phyloP scores from a whole-genome alignment of 139 green algal genomes.

The Chlamydomonas sp. region DNA sequence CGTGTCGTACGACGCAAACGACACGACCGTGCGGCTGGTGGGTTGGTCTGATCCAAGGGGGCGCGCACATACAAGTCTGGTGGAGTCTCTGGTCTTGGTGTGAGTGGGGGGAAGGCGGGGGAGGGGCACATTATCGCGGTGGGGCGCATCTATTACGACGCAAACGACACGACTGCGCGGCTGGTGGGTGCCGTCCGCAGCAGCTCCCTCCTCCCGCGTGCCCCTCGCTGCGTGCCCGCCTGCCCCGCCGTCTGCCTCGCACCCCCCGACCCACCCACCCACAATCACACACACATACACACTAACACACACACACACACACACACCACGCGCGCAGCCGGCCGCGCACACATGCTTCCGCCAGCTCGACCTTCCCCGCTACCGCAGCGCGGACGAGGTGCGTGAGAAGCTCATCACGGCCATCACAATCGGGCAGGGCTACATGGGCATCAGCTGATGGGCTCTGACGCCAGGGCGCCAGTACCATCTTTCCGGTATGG shows the following conservation, averaged over 20 bases:
- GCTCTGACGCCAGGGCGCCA: too few relatives aligned
- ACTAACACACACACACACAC: too few relatives aligned
- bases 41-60: too few relatives aligned
- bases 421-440: slow-evolving; percentile 57
- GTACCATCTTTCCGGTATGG: too few relatives aligned
- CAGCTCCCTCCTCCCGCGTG: too few relatives aligned
- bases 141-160: slow-evolving; percentile 51
- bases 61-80: too few relatives aligned
- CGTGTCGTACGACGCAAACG: slow-evolving; percentile 48
- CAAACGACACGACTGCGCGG: slow-evolving; percentile 42
- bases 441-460: slow-evolving; percentile 34
- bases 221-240: too few relatives aligned
- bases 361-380: slow-evolving; percentile 55
- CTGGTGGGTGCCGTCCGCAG: too few relatives aligned
- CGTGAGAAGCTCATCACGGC: slow-evolving; percentile 49
- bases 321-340: too few relatives aligned
- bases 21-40: slow-evolving; percentile 43
- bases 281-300: too few relatives aligned
- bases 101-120: slow-evolving; percentile 50
- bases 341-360: slow-evolving; percentile 58
- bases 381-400: slow-evolving; percentile 40
- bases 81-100: slow-evolving; percentile 51
- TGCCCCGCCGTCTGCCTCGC: too few relatives aligned
- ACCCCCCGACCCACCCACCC: too few relatives aligned
- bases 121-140: slow-evolving; percentile 53